A percentile compares a stretch with the other conserved stretches of the same genome.
phyloP scores from a whole-genome alignment of 441 rosid genomes.

The Populus hybrid region DNA sequence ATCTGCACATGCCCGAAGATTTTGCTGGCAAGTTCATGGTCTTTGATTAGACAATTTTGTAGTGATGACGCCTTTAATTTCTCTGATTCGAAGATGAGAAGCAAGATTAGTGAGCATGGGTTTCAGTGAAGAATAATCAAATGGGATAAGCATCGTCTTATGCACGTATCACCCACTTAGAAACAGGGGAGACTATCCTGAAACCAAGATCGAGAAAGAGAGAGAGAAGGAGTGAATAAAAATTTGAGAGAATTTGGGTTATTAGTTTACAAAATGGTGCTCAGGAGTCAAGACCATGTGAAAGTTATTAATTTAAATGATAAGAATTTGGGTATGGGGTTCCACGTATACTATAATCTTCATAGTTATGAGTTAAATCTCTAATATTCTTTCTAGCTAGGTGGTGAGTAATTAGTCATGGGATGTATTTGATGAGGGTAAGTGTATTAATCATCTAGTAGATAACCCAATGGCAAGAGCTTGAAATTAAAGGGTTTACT shows the following conservation, averaged over 20 bases:
- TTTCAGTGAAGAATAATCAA: slow-evolving; percentile 42
- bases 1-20: slow-evolving; percentile 14
- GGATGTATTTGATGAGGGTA: no score
- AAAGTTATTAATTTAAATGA: slow-evolving; percentile 4
- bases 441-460: no score
- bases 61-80: neutral
- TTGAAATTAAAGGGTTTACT: no score
- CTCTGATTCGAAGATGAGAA: slow-evolving; percentile 16
- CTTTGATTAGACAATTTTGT: neutral
- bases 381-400: slow-evolving; percentile 13
- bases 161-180: slow-evolving; percentile 28
- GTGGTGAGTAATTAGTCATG: slow-evolving; percentile 3
- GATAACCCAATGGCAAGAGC: no score
- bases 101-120: slow-evolving; percentile 28
- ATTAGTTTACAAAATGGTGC: slow-evolving; percentile 37
- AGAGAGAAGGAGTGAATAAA: slow-evolving; percentile 14
- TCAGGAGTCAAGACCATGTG: slow-evolving; percentile 32
- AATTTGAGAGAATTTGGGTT: slow-evolving; percentile 12
- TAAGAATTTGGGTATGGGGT: neutral
- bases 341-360: no score
- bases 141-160: slow-evolving; percentile 30
- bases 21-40: slow-evolving; percentile 14
- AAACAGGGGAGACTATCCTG: neutral
- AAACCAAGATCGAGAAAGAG: slow-evolving; percentile 19
- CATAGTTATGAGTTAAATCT: neutral